Percentiles rank a stretch among this genome's conserved stretches.
These are phyloP conservation scores for Orbilia blumenaviensis DNA, from an alignment of 2,329 filamentous ascomycete genomes.

Conservation along the genomic window DNA sequence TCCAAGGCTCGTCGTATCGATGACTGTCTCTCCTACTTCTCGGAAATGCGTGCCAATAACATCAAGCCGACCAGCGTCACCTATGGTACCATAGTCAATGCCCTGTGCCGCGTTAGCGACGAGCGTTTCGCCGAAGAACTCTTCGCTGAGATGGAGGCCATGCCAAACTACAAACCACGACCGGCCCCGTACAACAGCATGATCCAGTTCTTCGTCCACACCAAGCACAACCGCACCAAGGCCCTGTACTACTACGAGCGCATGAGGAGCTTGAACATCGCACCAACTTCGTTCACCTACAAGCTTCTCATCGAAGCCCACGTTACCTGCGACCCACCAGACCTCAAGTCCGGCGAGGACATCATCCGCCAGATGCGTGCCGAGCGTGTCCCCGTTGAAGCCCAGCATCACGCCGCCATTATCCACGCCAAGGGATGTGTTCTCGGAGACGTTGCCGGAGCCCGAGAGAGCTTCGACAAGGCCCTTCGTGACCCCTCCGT, in stretches of 20 bases:
- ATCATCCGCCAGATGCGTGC: conserved; percentile 81
- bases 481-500: conserved; percentile 75
- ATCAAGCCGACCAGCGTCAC: conserved; percentile 97
- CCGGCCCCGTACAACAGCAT: conserved; percentile 98
- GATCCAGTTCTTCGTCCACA: conserved; percentile 99
- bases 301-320: conserved; percentile 96
- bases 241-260: conserved; percentile 93
- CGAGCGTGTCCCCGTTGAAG: conserved; percentile 79
- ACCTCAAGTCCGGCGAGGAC: conserved; percentile 86
- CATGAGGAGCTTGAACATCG: conserved; percentile 86
- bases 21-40: conserved; percentile 97
- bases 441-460: conserved; percentile 86
- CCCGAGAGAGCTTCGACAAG: conserved; percentile 80
- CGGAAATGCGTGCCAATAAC: conserved; percentile 91
- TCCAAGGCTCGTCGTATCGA: conserved; percentile 98
- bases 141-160: conserved; percentile 98
- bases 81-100: conserved; percentile 97
- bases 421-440: conserved; percentile 97
- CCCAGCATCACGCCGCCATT: conserved; percentile 93
- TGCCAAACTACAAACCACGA: conserved; percentile 98
- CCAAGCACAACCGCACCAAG: conserved; percentile 94
- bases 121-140: conserved; percentile 97
- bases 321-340: conserved; percentile 88
- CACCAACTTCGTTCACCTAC: conserved; percentile 93
- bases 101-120: conserved; percentile 93